These are phyloP conservation scores for Camelina hispida DNA, from an alignment of 345 rosid species.

Conservation along the genomic window DNA sequence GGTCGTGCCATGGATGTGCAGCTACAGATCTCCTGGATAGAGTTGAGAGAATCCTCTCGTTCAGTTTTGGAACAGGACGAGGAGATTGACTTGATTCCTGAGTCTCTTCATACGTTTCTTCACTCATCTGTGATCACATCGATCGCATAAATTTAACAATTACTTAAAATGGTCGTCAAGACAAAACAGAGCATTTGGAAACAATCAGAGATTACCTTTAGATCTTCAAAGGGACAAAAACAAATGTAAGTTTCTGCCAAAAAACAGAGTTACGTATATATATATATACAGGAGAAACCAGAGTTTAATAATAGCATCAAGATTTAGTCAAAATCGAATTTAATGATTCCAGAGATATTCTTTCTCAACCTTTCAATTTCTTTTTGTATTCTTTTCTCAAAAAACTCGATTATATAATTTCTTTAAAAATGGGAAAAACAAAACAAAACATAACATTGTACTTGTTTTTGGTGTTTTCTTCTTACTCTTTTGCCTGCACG, in stretches of 20 bases:
- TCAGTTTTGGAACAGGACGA: constrained; percentile 59
- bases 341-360: constrained; percentile 40
- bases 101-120: constrained; percentile 44
- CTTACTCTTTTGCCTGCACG: constrained; percentile 34
- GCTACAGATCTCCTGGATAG: constrained; percentile 94
- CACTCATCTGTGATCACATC: constrained; percentile 51
- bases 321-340: constrained; percentile 39
- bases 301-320: constrained; percentile 43
- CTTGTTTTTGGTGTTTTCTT: constrained; percentile 10
- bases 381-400: not conserved
- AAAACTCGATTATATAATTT: not conserved
- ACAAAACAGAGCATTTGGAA: constrained; percentile 9
- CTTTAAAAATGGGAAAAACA: not conserved
- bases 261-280: constrained; percentile 23
- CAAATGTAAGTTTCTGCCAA: constrained; percentile 30
- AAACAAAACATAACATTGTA: constrained; percentile 16
- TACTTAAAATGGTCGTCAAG: not conserved
- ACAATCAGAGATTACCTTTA: constrained; percentile 36
- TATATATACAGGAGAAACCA: constrained; percentile 15
- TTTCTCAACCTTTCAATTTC: constrained; percentile 44
- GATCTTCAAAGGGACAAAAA: constrained; percentile 24
- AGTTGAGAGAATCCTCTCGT: constrained; percentile 94
- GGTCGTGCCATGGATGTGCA: constrained; percentile 99
- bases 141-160: not conserved
- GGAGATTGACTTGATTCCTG: constrained; percentile 41